Evolutionary conservation across 176 grass and related monocot genomes (phyloP).

Genomic region (Neostapfia colusana): DNA sequence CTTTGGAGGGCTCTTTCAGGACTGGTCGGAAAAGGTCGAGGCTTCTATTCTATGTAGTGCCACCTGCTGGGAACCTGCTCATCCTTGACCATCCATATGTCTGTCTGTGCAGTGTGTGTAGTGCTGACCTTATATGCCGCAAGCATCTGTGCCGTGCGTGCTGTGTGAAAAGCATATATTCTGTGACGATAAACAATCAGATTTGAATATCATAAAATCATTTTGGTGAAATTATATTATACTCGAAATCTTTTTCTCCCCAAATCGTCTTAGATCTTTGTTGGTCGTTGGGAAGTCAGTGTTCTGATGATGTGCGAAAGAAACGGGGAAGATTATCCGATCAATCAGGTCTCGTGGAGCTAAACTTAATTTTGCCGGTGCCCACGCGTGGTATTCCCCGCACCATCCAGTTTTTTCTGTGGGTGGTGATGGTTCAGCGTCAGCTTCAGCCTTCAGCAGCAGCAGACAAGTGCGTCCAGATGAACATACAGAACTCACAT

Average conservation of each 20-base stretch:
- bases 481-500: neutral
- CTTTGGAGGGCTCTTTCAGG: slow-evolving; percentile 15
- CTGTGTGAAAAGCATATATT: neutral
- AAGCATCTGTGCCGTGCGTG: slow-evolving; percentile 3
- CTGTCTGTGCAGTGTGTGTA: neutral
- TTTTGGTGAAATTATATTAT: no score
- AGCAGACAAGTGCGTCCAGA: slow-evolving; percentile 12
- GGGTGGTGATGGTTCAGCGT: neutral
- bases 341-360: neutral
- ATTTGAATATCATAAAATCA: neutral
- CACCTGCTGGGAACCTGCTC: slow-evolving; percentile 34
- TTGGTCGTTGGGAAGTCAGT: slow-evolving; percentile 25
- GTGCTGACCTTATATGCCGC: neutral
- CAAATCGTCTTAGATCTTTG: neutral
- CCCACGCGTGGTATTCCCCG: neutral
- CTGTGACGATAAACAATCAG: neutral
- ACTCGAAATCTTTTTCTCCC: neutral
- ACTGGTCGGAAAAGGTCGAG: slow-evolving; percentile 12
- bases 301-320: neutral
- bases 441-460: neutral
- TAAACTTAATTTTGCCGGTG: neutral
- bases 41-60: neutral
- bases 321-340: neutral
- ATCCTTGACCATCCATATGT: slow-evolving; percentile 5
- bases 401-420: slow-evolving; percentile 2